phyloP scores from a whole-genome alignment of 441 rosid species.

The Daphne laureola region DNA sequence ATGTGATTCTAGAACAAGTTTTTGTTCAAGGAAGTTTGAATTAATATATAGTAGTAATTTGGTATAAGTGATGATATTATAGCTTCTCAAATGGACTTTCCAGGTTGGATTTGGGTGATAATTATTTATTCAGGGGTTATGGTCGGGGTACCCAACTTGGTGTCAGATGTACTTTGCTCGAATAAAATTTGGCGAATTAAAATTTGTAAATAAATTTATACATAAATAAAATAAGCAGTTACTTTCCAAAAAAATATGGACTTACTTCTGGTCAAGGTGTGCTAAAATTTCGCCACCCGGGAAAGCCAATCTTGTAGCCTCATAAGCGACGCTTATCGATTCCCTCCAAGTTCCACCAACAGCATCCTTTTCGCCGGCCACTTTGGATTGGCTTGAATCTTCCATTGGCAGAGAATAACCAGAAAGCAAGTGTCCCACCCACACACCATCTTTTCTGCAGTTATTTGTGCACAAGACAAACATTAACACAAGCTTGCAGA shows the following conservation, averaged over 20 bases:
- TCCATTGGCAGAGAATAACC: conserved; percentile 82
- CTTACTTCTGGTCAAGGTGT: conserved; percentile 85
- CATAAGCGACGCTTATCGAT: conserved; percentile 58
- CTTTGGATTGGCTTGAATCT: conserved; percentile 41
- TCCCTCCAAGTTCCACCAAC: conserved; percentile 73
- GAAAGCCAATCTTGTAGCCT: conserved; percentile 67
- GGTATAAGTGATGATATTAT: too few relatives aligned
- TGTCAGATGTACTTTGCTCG: too few relatives aligned
- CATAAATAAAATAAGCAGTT: too few relatives aligned
- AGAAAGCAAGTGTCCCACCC: conserved; percentile 87
- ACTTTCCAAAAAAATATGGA: too few relatives aligned
- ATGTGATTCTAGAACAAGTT: too few relatives aligned
- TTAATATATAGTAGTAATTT: too few relatives aligned
- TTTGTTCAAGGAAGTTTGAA: too few relatives aligned
- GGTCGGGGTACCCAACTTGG: too few relatives aligned
- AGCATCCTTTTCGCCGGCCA: conserved; percentile 19
- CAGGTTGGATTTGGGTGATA: too few relatives aligned
- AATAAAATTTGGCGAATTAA: too few relatives aligned
- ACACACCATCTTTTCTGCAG: conserved; percentile 60
- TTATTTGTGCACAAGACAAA: conserved; percentile 1
- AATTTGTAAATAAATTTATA: too few relatives aligned
- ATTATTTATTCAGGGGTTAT: too few relatives aligned
- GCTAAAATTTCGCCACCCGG: conserved; percentile 70
- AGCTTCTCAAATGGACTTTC: not conserved
- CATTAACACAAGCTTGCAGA: not conserved